Evolutionary conservation across 2,329 filamentous ascomycete genomes (phyloP).

Genomic region (Microdochium paspali): DNA sequence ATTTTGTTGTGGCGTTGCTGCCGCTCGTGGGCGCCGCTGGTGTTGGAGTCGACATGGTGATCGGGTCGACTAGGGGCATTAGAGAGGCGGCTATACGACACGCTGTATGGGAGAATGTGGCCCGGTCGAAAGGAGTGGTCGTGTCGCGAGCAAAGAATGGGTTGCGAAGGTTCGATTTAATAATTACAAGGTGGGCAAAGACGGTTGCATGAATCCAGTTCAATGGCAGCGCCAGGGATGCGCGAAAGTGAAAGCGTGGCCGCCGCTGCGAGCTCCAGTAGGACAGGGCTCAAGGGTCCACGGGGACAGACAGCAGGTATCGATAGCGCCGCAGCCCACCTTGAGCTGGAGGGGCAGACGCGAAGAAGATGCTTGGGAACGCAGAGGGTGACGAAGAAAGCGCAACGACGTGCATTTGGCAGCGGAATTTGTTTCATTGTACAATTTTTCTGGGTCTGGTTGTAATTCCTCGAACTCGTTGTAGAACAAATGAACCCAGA

Average conservation of each 20-base stretch:
- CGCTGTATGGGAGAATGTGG: background rate
- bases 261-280: background rate
- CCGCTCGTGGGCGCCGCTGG: slow-evolving; percentile 5
- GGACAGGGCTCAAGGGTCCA: too few relatives aligned
- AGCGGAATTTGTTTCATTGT: too few relatives aligned
- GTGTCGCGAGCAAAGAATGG: too few relatives aligned
- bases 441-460: too few relatives aligned
- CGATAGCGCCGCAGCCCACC: background rate
- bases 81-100: background rate
- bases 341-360: background rate
- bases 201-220: background rate
- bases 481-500: too few relatives aligned
- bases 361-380: background rate
- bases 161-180: too few relatives aligned
- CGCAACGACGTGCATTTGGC: too few relatives aligned
- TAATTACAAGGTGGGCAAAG: background rate
- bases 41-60: slow-evolving; percentile 23
- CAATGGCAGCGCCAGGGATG: background rate
- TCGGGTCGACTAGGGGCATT: slow-evolving; percentile 24
- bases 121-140: too few relatives aligned
- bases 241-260: background rate
- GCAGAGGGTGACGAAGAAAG: too few relatives aligned
- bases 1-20: slow-evolving; percentile 19
- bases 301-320: too few relatives aligned
- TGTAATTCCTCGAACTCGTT: too few relatives aligned